phyloP scores from a whole-genome alignment of 352 stramenopile species.

The Globisporangium cylindrosporum region DNA sequence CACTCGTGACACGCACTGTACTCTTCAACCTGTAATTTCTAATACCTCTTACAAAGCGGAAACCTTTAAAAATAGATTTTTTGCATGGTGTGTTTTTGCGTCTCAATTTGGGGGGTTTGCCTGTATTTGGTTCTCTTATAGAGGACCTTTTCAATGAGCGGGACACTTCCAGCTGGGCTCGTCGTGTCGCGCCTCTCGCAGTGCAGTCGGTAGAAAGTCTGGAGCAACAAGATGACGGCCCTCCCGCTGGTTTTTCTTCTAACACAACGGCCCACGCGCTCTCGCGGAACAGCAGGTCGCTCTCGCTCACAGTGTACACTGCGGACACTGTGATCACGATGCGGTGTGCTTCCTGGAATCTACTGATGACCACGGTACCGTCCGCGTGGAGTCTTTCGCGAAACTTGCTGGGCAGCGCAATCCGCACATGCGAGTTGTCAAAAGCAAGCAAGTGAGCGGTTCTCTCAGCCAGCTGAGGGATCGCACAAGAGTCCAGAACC shows the following conservation, averaged over 20 bases:
- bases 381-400: not conserved
- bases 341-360: not conserved
- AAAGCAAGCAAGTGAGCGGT: not conserved
- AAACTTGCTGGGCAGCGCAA: not conserved
- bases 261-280: not conserved
- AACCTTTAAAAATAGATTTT: too few relatives aligned
- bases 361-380: not conserved
- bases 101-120: too few relatives aligned
- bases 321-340: not conserved
- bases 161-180: not conserved
- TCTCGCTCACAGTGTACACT: not conserved
- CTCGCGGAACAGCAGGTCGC: not conserved
- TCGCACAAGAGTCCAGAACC: not conserved
- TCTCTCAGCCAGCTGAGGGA: not conserved
- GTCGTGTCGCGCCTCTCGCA: not conserved
- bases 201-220: conserved; percentile 3
- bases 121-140: not conserved
- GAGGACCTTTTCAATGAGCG: not conserved
- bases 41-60: too few relatives aligned
- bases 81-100: too few relatives aligned
- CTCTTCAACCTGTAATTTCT: too few relatives aligned
- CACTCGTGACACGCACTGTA: too few relatives aligned
- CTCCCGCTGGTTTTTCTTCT: not conserved
- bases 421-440: not conserved
- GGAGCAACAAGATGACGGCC: not conserved